These are phyloP conservation scores for Pleoardoris graminearum DNA, from an alignment of 2,329 filamentous ascomycete species.

Conservation along the genomic window DNA sequence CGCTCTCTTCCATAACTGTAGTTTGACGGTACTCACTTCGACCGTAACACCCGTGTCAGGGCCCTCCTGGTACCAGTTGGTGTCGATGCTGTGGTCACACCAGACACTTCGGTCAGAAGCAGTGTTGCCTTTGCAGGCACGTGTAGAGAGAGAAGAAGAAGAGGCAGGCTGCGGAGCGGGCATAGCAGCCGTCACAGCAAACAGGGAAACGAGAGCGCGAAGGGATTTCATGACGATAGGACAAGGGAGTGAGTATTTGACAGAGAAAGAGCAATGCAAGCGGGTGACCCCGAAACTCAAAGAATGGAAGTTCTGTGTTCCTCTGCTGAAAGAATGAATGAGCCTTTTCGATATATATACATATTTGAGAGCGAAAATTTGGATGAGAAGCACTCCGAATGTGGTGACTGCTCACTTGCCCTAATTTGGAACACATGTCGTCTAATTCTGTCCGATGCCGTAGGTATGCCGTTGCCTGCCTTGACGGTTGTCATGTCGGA, in stretches of 20 bases:
- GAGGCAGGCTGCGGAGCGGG: slow-evolving; percentile 16
- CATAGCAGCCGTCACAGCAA: slow-evolving; percentile 12
- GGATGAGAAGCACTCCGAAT: not conserved
- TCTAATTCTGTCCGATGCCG: not conserved
- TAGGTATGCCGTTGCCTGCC: not conserved
- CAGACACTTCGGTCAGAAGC: slow-evolving; percentile 34
- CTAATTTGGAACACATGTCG: not conserved
- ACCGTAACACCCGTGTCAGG: slow-evolving; percentile 59
- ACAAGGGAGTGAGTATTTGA: slow-evolving; percentile 1
- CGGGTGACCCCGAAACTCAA: not conserved
- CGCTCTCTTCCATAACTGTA: not conserved
- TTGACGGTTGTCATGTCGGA: not conserved
- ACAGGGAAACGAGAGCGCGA: slow-evolving; percentile 14
- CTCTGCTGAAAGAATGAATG: not conserved
- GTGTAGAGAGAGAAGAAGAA: slow-evolving; percentile 13
- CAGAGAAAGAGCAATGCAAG: not conserved
- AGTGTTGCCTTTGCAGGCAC: slow-evolving; percentile 32
- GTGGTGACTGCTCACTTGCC: not conserved
- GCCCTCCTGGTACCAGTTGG: slow-evolving; percentile 56
- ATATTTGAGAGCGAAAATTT: not conserved
- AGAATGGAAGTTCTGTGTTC: slow-evolving; percentile 1
- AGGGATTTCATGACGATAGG: slow-evolving; percentile 13
- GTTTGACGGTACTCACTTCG: slow-evolving; percentile 36
- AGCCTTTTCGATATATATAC: slow-evolving; percentile 1
- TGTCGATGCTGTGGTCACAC: slow-evolving; percentile 54